Percentiles rank a stretch among this genome's conserved stretches.
Conservation (phyloP, 495 filamentous ascomycete species). For the Chaetomium tenue region DNA sequence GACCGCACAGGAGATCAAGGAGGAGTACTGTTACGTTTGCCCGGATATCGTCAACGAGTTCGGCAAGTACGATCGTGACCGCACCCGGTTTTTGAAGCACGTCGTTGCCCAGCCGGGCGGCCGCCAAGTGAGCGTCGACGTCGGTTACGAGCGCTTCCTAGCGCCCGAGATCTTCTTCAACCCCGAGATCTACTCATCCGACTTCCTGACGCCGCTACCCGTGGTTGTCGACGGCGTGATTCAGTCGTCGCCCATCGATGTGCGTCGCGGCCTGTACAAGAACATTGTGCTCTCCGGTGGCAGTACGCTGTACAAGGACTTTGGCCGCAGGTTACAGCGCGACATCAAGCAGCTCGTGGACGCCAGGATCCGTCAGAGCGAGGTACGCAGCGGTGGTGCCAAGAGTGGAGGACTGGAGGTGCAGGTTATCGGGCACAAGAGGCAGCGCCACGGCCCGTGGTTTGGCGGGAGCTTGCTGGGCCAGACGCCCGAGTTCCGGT, state of each 20-base stretch:
- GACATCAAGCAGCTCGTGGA: constrained; percentile 96
- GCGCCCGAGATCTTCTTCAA: constrained; percentile 99
- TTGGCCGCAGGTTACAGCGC: constrained; percentile 89
- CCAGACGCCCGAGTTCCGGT: constrained; percentile 97
- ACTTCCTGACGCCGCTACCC: constrained; percentile 93
- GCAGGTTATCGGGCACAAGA: constrained; percentile 92
- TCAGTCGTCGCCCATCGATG: constrained; percentile 94
- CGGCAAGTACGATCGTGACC: constrained; percentile 84
- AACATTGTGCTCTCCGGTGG: constrained; percentile 98
- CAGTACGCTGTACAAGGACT: constrained; percentile 96
- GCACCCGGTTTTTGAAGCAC: constrained; percentile 85
- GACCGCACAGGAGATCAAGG: constrained; percentile 96
- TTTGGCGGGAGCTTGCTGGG: constrained; percentile 95
- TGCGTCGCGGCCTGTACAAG: constrained; percentile 95
- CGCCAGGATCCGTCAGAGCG: constrained; percentile 54
- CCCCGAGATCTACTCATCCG: constrained; percentile 97
- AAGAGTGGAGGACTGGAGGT: constrained; percentile 92
- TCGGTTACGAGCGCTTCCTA: constrained; percentile 97
- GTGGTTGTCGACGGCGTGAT: constrained; percentile 94
- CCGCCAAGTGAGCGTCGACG: constrained; percentile 77
- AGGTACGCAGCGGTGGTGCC: constrained; percentile 87
- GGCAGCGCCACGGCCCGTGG: constrained; percentile 96
- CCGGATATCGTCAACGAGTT: constrained; percentile 99
- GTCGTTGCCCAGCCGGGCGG: constrained; percentile 84
- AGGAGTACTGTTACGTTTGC: constrained; percentile 96